These are phyloP conservation scores for Trichomonascaceae sp. DNA, from an alignment of 1,139 yeast species.

Conservation along the genomic window DNA sequence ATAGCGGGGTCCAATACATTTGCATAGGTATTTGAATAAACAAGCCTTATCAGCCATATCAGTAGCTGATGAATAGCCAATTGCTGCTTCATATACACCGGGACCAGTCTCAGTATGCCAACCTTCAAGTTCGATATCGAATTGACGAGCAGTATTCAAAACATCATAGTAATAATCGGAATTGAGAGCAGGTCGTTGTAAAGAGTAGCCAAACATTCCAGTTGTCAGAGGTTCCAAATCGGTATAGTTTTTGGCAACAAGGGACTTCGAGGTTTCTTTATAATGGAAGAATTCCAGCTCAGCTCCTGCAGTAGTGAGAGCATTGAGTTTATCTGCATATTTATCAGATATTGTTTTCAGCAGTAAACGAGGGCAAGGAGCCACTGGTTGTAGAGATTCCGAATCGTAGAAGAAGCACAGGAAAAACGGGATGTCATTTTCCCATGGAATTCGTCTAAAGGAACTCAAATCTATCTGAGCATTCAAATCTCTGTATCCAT, in stretches of 20 bases:
- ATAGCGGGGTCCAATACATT: constrained; percentile 29
- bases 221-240: constrained; percentile 30
- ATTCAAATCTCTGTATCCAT: constrained; percentile 32
- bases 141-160: constrained; percentile 22
- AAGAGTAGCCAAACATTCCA: constrained; percentile 36
- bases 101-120: constrained; percentile 39
- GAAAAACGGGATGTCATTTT: constrained; percentile 29
- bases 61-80: constrained; percentile 29
- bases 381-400: constrained; percentile 24
- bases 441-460: constrained; percentile 31
- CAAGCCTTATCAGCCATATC: constrained; percentile 33
- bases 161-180: constrained; percentile 30
- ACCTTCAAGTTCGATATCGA: constrained; percentile 31
- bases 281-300: constrained; percentile 35
- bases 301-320: constrained; percentile 30
- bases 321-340: constrained; percentile 14
- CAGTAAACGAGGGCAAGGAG: constrained; percentile 32
- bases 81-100: constrained; percentile 36
- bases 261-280: constrained; percentile 27
- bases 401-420: constrained; percentile 28
- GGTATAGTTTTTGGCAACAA: constrained; percentile 26
- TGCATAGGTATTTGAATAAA: constrained; percentile 32
- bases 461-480: constrained; percentile 29
- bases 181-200: constrained; percentile 30
- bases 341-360: constrained; percentile 21